Conservation (phyloP, 768 basidiomycete genomes). For the Calocera cornea region DNA sequence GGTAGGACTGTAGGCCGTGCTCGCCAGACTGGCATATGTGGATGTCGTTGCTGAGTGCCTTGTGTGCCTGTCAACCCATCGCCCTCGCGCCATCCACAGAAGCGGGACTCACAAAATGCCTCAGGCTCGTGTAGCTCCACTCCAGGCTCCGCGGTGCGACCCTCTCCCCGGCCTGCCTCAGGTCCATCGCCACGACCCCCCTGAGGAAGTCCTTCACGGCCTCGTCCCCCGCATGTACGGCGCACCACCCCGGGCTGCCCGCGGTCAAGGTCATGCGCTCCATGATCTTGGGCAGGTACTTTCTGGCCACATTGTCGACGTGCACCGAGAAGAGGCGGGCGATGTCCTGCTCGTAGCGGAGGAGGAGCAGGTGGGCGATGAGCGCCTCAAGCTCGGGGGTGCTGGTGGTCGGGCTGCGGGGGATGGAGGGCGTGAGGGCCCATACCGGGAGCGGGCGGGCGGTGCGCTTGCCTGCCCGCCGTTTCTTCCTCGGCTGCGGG, state of each 20-base stretch:
- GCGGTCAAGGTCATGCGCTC: constrained; percentile 48
- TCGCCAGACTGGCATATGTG: constrained; percentile 39
- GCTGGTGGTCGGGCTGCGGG: neutral
- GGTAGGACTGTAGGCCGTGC: constrained; percentile 53
- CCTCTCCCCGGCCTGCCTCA: constrained; percentile 62
- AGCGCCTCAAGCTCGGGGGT: neutral
- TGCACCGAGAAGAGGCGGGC: constrained; percentile 60
- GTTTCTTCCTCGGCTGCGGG: neutral
- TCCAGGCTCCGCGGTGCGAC: constrained; percentile 68
- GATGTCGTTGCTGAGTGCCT: constrained; percentile 62
- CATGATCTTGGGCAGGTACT: constrained; percentile 53
- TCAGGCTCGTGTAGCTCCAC: constrained; percentile 64
- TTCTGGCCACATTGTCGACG: constrained; percentile 48
- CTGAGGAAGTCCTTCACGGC: constrained; percentile 66
- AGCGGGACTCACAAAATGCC: constrained; percentile 48
- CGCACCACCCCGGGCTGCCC: constrained; percentile 50
- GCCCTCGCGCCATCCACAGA: neutral
- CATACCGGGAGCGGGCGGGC: neutral
- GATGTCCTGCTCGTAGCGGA: constrained; percentile 64
- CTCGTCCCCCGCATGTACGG: constrained; percentile 50
- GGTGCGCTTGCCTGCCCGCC: neutral
- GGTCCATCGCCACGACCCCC: constrained; percentile 56
- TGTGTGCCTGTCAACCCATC: neutral
- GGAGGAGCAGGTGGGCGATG: constrained; percentile 51
- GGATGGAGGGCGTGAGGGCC: neutral